Conservation (phyloP, 805 yeast genomes). For the Metschnikowia matae region DNA sequence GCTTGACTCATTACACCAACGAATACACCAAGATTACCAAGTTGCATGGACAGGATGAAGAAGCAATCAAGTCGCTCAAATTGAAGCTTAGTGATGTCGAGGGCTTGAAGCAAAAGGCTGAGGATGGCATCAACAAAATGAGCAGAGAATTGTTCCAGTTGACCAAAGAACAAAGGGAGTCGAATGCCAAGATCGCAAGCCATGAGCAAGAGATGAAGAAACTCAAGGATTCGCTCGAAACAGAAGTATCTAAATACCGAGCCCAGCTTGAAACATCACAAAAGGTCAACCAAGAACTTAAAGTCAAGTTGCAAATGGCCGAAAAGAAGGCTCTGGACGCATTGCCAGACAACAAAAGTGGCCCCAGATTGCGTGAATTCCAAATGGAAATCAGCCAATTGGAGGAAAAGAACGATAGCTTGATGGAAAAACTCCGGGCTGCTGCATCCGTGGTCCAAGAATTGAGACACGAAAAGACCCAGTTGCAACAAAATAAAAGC, state of each 20-base stretch:
- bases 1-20: slow-evolving; percentile 25
- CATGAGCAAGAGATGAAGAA: slow-evolving; percentile 40
- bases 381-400: slow-evolving; percentile 8
- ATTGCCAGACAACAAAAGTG: slow-evolving; percentile 14
- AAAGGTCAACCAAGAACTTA: slow-evolving; percentile 23
- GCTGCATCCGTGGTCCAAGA: slow-evolving; percentile 35
- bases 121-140: slow-evolving; percentile 88
- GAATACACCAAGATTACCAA: slow-evolving; percentile 33
- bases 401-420: slow-evolving; percentile 31
- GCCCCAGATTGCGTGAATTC: slow-evolving; percentile 13
- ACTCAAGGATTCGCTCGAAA: slow-evolving; percentile 31
- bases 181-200: slow-evolving; percentile 40
- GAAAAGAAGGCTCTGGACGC: slow-evolving; percentile 11
- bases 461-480: slow-evolving; percentile 21
- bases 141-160: slow-evolving; percentile 72
- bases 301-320: slow-evolving; percentile 18
- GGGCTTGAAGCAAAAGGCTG: slow-evolving; percentile 58
- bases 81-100: slow-evolving; percentile 30
- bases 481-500: slow-evolving; percentile 5
- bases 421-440: slow-evolving; percentile 40
- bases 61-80: slow-evolving; percentile 25
- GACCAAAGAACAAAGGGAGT: slow-evolving; percentile 52
- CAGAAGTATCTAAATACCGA: slow-evolving; percentile 23
- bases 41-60: slow-evolving; percentile 22
- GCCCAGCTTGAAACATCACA: slow-evolving; percentile 19